Evolutionary conservation across 495 filamentous ascomycete genomes (phyloP), one percentile per base, ranked within the genome.

Genomic region (Penicillium taxi): DNA sequence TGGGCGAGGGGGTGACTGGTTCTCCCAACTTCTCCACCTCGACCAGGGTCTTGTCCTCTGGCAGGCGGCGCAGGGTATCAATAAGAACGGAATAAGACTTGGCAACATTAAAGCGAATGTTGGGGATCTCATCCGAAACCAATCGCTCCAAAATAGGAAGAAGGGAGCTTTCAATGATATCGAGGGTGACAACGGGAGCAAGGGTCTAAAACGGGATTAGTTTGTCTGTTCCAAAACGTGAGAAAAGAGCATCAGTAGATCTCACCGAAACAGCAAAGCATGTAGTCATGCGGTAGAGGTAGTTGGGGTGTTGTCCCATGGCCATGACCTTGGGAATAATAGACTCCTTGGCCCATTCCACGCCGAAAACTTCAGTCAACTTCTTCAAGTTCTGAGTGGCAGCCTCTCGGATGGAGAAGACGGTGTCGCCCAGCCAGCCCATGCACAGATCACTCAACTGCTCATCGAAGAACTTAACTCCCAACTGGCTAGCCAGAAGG

Each of bases 31-130:
- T 89, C 59, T 93, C 86, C 25, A 95, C 56, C 32, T 80, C 75
- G 51, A 82, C 76, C 49, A 98, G 72, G 15, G 91, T 96, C 39
- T 86, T 86, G 50, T 90, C 72, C 19, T 82, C 82, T 2, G 91
- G 91, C 13, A 98, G 75, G 37, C 87, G 84, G 61, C 86, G 83
- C 54, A 98, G 70, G 17, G 90, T 87, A 41, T 82, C 78, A 48
- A 96, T 89, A 26, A 98, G 67, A 26, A 90, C 78, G 12, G 78
- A 75, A 55, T 96, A 98, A 18, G 93, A 96, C 66, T 98, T 98
- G 37, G 91, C 93, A 34, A 96, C 90, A 55, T 98, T 98, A 74
- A 98, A 98, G 35, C 91, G 86, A 57, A 98, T 98, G 61, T 98
- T 98, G 35, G 91, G 91, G 54, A 98, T 98, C 18, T 89, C 86